Conservation (phyloP, 2,329 filamentous ascomycete genomes). For the Alternaria sp. region DNA sequence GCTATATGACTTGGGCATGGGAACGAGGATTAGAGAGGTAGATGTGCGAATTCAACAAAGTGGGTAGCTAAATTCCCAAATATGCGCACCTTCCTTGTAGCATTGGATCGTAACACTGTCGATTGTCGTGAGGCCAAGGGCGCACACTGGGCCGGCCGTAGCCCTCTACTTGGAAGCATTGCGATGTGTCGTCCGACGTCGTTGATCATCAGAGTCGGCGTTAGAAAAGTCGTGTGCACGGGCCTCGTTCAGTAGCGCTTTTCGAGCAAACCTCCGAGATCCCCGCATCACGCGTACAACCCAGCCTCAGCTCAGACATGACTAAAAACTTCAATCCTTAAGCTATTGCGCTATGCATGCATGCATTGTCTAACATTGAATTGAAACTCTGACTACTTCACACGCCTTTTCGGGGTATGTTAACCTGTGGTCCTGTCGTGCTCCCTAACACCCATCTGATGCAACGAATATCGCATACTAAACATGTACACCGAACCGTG, state of each 20-base stretch:
- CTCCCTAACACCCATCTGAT: slow-evolving; percentile 27
- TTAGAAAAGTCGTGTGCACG: slow-evolving; percentile 32
- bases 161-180: slow-evolving; percentile 61
- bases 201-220: slow-evolving; percentile 23
- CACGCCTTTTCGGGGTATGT: slow-evolving; percentile 35
- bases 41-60: slow-evolving; percentile 7
- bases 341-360: slow-evolving; percentile 20
- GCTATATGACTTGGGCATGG: slow-evolving; percentile 11
- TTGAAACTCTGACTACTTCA: slow-evolving; percentile 19
- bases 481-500: slow-evolving; percentile 3
- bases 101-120: slow-evolving; percentile 29
- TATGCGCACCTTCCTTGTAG: slow-evolving; percentile 48
- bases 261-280: slow-evolving; percentile 21
- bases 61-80: slow-evolving; percentile 7
- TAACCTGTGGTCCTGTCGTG: slow-evolving; percentile 12
- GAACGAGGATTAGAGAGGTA: slow-evolving; percentile 14
- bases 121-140: slow-evolving; percentile 36
- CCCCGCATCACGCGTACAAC: slow-evolving; percentile 16
- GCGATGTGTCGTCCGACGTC: slow-evolving; percentile 44
- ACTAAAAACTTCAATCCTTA: neutral
- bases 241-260: slow-evolving; percentile 9
- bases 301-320: neutral
- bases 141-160: slow-evolving; percentile 49
- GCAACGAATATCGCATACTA: slow-evolving; percentile 15
- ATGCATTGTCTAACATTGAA: slow-evolving; percentile 20